phyloP scores from a whole-genome alignment of 116 monocot species.

The Zostera marina region DNA sequence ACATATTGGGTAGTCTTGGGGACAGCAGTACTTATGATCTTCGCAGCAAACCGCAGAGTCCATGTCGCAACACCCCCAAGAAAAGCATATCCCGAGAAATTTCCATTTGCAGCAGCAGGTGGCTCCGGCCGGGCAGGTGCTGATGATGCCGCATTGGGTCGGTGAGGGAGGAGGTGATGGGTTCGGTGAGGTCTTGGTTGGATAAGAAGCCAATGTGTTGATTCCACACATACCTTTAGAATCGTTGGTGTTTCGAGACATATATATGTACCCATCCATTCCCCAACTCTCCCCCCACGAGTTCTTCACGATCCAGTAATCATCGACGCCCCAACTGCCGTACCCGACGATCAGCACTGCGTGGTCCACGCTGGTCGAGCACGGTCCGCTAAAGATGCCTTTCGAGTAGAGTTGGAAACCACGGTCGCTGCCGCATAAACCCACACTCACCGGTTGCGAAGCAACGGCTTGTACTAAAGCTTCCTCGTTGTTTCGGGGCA shows the following conservation, averaged over 20 bases:
- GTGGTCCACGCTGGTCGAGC: constrained; percentile 84
- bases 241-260: constrained; percentile 52
- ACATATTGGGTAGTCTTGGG: constrained; percentile 69
- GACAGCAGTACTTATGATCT: constrained; percentile 66
- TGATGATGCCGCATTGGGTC: constrained; percentile 62
- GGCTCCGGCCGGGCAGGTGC: constrained; percentile 51
- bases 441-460: constrained; percentile 83
- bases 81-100: constrained; percentile 62
- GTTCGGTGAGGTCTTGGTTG: constrained; percentile 71
- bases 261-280: constrained; percentile 72
- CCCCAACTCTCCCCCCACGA: constrained; percentile 96
- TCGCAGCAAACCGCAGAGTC: constrained; percentile 86
- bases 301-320: constrained; percentile 97
- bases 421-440: constrained; percentile 82
- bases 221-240: constrained; percentile 75
- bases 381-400: constrained; percentile 93
- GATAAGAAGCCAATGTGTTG: constrained; percentile 80
- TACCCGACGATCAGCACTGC: constrained; percentile 94
- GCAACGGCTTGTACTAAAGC: constrained; percentile 64
- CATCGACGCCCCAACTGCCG: constrained; percentile 61
- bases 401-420: constrained; percentile 78
- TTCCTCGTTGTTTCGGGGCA: constrained; percentile 62
- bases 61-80: constrained; percentile 85
- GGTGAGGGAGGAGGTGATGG: constrained; percentile 77
- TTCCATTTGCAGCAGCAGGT: constrained; percentile 77